Base-by-base conservation (phyloP, 2,329 filamentous ascomycete species). In the Trichoderma pleuroti region DNA sequence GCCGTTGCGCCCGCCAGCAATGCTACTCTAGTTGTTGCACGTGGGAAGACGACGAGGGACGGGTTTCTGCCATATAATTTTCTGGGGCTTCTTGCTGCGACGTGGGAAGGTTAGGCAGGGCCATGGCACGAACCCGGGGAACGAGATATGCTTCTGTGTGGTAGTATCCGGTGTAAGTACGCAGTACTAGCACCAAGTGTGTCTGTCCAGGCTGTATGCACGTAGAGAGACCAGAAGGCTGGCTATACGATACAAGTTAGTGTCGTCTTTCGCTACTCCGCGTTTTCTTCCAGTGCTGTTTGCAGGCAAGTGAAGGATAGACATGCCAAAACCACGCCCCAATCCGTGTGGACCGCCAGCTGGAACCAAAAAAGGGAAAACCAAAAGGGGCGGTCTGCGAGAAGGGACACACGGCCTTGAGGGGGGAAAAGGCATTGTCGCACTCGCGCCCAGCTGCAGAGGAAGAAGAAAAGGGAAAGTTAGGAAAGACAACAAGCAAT, bases 311-410 rank as follows among this genome's bases (percentile, higher is more conserved):
- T 54, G 16, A 65, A 36, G 42, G n/a, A 36, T 28, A 42, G 26
- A 42, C 14, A 9, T 21, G 30, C 56, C 21, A 59, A 59, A 32
- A 39, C n/a, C 10, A 49, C n/a, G 2, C 5, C 34, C 32, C 21
- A 32, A 16, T 18, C 49, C 2, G 34, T 42, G 64, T 59, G 36
- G 64, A 57, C 26, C 54, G 34, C 21, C 4, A 21, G 28, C 52
- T 56, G 63, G 30, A 42, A 54, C 49, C 12, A 63, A 63, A 16
- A 39, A 32, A n/a, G n/a, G 14, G 46, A 49, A 49, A 49, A 6
- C 26, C 24, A 57, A 71, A 71, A 70, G 66, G 70, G 66, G 70
- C 68, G 68, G 68, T 70, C 68, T 70, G 54, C 62, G 26, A 61
- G 26, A n/a, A 54, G 12, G 4, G 26, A 24, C 28, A 61, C 21